These are phyloP conservation scores for Rehmannia glutinosa DNA, from an alignment of 257 asterid genomes.

Conservation along the genomic window DNA sequence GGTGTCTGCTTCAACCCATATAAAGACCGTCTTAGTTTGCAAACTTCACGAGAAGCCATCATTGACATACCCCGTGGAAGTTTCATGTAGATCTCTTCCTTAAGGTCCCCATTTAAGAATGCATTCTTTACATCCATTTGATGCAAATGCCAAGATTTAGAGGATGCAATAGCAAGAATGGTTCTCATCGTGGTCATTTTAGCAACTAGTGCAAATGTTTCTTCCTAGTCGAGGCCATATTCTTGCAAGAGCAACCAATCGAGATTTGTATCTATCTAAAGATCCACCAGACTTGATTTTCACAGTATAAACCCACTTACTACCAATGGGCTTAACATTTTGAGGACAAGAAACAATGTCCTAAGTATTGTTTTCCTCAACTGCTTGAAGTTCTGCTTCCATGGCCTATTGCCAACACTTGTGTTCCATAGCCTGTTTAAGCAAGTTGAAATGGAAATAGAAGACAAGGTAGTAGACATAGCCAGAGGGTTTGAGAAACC, in stretches of 20 bases:
- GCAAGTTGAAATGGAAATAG: no score
- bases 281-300: not conserved
- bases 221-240: not conserved
- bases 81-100: slow-evolving; percentile 8
- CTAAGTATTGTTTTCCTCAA: not conserved
- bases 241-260: not conserved
- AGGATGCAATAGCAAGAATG: not conserved
- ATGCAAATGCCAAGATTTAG: not conserved
- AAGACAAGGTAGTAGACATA: not conserved
- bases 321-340: not conserved
- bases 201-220: not conserved
- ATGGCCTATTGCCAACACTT: not conserved
- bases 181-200: not conserved
- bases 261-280: not conserved
- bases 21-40: no score
- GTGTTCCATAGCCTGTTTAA: not conserved
- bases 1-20: no score
- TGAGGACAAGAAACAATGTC: not conserved
- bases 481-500: not conserved
- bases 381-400: not conserved
- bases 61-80: no score
- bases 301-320: not conserved
- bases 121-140: no score
- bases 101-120: not conserved
- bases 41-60: no score